A percentile compares a stretch with the other conserved stretches of the same genome.
Evolutionary conservation across 2,329 filamentous ascomycete species (phyloP).

Genomic region (Aureobasidium sp.): DNA sequence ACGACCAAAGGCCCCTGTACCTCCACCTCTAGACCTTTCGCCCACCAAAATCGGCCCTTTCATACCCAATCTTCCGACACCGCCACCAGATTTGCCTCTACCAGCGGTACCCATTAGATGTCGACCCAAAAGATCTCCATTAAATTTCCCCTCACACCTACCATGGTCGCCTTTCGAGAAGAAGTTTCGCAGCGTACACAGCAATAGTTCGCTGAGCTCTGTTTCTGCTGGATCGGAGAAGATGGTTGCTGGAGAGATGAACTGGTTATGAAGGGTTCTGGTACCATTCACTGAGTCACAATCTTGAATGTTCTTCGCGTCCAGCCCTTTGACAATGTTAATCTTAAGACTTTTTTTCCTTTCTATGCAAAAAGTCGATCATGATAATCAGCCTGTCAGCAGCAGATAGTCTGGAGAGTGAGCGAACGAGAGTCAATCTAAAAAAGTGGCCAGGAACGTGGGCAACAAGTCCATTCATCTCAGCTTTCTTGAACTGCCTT

Average conservation of each 20-base stretch:
- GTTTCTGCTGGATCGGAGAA: neutral
- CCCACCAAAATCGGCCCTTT: neutral
- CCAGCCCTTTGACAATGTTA: too few relatives aligned
- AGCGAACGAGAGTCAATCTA: too few relatives aligned
- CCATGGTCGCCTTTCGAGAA: neutral
- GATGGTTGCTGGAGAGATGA: neutral
- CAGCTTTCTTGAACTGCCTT: too few relatives aligned
- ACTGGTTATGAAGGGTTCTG: neutral
- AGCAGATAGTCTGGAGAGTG: too few relatives aligned
- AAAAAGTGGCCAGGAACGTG: too few relatives aligned
- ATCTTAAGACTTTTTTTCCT: too few relatives aligned
- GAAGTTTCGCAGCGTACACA: too few relatives aligned
- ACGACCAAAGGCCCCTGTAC: neutral
- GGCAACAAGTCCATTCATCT: too few relatives aligned
- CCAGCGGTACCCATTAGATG: neutral
- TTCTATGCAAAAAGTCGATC: too few relatives aligned
- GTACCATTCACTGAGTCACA: neutral
- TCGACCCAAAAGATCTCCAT: neutral
- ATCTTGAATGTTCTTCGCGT: neutral
- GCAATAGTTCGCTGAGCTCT: neutral
- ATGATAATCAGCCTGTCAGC: too few relatives aligned
- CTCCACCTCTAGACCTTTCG: neutral
- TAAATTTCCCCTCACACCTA: neutral
- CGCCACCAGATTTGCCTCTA: neutral
- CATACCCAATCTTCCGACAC: neutral